phyloP scores from a whole-genome alignment of 192 early-diverging fungal species.

The Obelidium mucronatum region DNA sequence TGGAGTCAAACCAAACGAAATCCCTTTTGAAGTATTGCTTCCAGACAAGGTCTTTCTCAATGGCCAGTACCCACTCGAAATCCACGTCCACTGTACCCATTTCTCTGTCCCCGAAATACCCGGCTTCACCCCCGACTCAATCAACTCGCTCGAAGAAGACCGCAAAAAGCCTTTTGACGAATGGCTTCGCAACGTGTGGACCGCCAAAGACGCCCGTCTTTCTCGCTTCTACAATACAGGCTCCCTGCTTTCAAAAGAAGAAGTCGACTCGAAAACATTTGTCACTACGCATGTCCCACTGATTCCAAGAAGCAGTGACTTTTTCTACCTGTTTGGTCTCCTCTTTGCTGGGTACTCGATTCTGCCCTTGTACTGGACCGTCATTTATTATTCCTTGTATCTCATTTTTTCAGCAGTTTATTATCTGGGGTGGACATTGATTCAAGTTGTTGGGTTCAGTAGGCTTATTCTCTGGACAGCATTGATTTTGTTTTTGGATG shows the following conservation, averaged over 20 bases:
- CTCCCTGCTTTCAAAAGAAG: background rate
- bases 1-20: conserved; percentile 67
- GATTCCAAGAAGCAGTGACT: background rate
- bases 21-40: conserved; percentile 86
- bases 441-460: background rate
- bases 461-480: background rate
- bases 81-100: conserved; percentile 78
- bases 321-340: background rate
- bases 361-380: background rate
- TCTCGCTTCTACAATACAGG: conserved; percentile 1
- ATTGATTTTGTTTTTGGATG: background rate
- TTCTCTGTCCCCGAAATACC: conserved; percentile 36
- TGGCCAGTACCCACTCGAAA: conserved; percentile 72
- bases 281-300: too few relatives aligned
- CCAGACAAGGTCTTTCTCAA: conserved; percentile 78
- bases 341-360: background rate
- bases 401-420: background rate
- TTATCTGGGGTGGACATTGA: background rate
- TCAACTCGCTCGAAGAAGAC: background rate
- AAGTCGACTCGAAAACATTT: background rate
- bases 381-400: background rate
- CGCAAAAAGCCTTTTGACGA: conserved; percentile 3
- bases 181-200: background rate
- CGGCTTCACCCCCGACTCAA: conserved; percentile 38
- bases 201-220: conserved; percentile 13